These are phyloP conservation scores for Fusarium denticulatum DNA, from an alignment of 2,329 filamentous ascomycete genomes.

Conservation along the genomic window DNA sequence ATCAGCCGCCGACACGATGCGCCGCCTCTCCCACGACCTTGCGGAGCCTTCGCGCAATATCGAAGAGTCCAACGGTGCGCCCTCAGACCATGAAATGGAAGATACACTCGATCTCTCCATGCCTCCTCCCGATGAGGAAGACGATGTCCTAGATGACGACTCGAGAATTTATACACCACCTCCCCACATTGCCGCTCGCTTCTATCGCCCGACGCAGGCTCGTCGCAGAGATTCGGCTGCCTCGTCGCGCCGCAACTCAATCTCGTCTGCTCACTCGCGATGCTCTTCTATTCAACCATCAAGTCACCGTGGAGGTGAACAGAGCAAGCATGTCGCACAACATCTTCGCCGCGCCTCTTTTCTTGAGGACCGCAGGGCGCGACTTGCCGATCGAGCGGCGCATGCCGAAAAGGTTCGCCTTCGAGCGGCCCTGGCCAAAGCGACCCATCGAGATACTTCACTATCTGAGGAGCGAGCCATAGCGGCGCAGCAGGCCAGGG, in stretches of 20 bases:
- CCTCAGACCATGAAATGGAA: constrained; percentile 46
- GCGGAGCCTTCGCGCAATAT: constrained; percentile 54
- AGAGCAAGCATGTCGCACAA: constrained; percentile 82
- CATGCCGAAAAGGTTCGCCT: constrained; percentile 86
- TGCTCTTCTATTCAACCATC: constrained; percentile 68
- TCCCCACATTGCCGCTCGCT: constrained; percentile 80
- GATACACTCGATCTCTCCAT: constrained; percentile 51
- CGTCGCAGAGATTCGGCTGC: constrained; percentile 80
- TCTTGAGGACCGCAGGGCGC: constrained; percentile 81
- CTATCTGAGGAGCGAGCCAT: constrained; percentile 80
- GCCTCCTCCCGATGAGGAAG: constrained; percentile 50
- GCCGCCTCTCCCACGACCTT: constrained; percentile 54
- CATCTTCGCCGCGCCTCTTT: constrained; percentile 83
- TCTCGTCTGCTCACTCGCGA: constrained; percentile 79
- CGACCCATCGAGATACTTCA: constrained; percentile 69
- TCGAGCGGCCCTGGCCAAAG: constrained; percentile 78
- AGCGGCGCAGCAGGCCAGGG: constrained; percentile 79
- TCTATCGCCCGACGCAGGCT: constrained; percentile 73
- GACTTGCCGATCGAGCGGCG: constrained; percentile 80
- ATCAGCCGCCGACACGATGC: constrained; percentile 51
- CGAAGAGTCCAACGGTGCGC: constrained; percentile 48
- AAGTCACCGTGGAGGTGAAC: constrained; percentile 62
- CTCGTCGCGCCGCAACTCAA: constrained; percentile 81
- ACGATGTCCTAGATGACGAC: constrained; percentile 49
- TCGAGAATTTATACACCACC: constrained; percentile 68